Percentiles rank a stretch among this genome's conserved stretches.
These are phyloP conservation scores for Nematocida sp. DNA, from an alignment of 371 early-diverging fungal genomes.

Conservation along the genomic window DNA sequence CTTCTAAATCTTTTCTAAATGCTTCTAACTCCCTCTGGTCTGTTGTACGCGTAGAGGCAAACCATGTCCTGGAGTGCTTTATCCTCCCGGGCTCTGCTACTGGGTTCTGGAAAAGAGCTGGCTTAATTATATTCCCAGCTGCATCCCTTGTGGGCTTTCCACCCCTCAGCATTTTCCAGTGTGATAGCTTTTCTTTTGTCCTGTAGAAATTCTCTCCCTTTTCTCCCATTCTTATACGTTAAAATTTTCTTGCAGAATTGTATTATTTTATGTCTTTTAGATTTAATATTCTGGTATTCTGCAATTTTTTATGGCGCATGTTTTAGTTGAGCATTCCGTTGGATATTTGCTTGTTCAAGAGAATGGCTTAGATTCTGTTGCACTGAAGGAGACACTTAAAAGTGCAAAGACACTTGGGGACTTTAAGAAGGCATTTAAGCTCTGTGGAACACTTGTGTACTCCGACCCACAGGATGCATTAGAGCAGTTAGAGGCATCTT, in stretches of 20 bases:
- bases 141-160: slow-evolving; percentile 79
- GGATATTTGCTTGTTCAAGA: slow-evolving; percentile 45
- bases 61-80: slow-evolving; percentile 91
- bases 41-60: slow-evolving; percentile 79
- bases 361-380: slow-evolving; percentile 1
- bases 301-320: slow-evolving; percentile 41
- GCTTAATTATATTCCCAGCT: slow-evolving; percentile 85
- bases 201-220: slow-evolving; percentile 69
- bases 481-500: slow-evolving; percentile 18
- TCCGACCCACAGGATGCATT: slow-evolving; percentile 17
- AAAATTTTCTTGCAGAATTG: slow-evolving; percentile 16
- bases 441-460: slow-evolving; percentile 25
- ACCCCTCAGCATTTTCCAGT: slow-evolving; percentile 66
- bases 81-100: slow-evolving; percentile 76
- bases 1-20: slow-evolving; percentile 73
- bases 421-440: slow-evolving; percentile 41
- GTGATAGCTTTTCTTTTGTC: slow-evolving; percentile 68
- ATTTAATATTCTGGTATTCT: slow-evolving; percentile 16
- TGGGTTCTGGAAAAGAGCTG: slow-evolving; percentile 83
- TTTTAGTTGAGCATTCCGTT: slow-evolving; percentile 51
- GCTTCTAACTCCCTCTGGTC: slow-evolving; percentile 79
- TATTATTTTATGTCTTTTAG: neutral
- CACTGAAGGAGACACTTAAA: slow-evolving; percentile 23
- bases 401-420: slow-evolving; percentile 15
- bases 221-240: slow-evolving; percentile 13